Base-by-base conservation (phyloP, 176 grass and related monocot species). In the Hordeum marinum region DNA sequence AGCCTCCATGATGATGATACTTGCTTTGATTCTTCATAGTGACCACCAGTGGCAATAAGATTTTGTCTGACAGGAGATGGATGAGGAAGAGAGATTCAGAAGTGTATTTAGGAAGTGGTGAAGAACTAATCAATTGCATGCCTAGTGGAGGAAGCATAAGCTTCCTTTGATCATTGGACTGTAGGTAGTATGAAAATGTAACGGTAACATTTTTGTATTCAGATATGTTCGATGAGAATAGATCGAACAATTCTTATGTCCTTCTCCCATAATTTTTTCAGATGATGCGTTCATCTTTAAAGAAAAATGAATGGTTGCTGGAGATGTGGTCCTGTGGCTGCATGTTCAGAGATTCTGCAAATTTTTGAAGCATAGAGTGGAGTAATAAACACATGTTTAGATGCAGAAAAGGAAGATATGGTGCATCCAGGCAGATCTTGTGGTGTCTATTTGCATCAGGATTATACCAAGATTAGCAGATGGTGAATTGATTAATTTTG, bases 61-160 rank as follows among this genome's bases (percentile, higher is more conserved):
- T 55, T 70, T 82, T 57, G 6, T 57, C 65, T 69, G 43, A 71
- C 23, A 42, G 48, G 26, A 58, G 63, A 64, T 29, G 36, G 8
- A 54, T 6, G n/a, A 14, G 7, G 18, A 17, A 24, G 6, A 64
- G 15, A 65, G 18, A 8, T 9, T 78, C 11, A 70, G 31, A 63
- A 32, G 15, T 75, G 76, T 66, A 75, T 76, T 29, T 57, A 80
- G 80, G 72, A 81, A 81, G 32, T 20, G 20, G 54, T 41, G 52
- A 42, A 37, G 34, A 7, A 69, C 37, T 69, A 18, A 75, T 36
- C 15, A 55, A 55, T 55, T 9, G 52, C 52, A 55, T 55, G 41
- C 11, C 27, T 76, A 73, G 31, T 72, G 39, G 17, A 25, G 81
- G 69, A 64, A 43, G 9, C 52, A 74, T 10, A 58, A 68, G 64